These are phyloP conservation scores for Rhynchospora breviuscula DNA, from an alignment of 176 grass and related monocot species.

Conservation along the genomic window DNA sequence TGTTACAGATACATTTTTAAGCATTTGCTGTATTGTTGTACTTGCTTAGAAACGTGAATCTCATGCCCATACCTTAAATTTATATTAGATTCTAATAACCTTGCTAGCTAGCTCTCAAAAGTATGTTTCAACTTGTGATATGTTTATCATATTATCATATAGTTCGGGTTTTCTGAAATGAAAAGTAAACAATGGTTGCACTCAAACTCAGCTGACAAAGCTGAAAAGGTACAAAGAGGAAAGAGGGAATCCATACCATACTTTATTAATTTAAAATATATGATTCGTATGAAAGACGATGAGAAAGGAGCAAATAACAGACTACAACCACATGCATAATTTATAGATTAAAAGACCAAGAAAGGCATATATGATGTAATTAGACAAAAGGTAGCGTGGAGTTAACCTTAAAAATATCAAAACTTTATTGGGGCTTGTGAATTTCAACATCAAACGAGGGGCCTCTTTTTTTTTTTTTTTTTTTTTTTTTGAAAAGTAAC, in stretches of 20 bases:
- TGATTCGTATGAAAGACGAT: not conserved
- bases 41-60: conserved; percentile 4
- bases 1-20: not conserved
- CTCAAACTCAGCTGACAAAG: not conserved
- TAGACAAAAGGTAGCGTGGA: not conserved
- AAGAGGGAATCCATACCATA: not conserved
- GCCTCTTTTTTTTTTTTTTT: too few relatives aligned
- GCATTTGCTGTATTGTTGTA: not conserved
- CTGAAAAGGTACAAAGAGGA: not conserved
- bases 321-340: not conserved
- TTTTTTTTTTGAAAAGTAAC: too few relatives aligned
- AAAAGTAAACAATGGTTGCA: not conserved
- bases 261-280: not conserved
- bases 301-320: not conserved
- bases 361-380: not conserved
- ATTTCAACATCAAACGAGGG: not conserved
- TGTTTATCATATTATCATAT: not conserved
- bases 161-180: not conserved
- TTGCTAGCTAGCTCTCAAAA: not conserved
- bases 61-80: not conserved
- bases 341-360: too few relatives aligned
- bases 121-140: not conserved
- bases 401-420: not conserved
- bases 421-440: not conserved
- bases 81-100: not conserved